A percentile compares a stretch with the other conserved stretches of the same genome.
Conservation (phyloP, 768 basidiomycete genomes). For the Neoboletus brunneissimus region DNA sequence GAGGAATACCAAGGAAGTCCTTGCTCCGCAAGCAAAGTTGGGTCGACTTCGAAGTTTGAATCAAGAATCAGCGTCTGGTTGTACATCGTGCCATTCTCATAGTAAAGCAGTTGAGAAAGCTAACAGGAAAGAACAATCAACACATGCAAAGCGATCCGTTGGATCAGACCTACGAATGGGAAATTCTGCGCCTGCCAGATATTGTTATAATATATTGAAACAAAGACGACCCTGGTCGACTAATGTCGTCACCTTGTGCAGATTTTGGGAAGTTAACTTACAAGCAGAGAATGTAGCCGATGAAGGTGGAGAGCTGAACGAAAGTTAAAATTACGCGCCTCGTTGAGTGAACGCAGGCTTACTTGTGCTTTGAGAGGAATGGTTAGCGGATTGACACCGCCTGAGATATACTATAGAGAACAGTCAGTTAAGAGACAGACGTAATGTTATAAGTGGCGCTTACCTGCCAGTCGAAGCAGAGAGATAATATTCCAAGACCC, state of each 20-base stretch:
- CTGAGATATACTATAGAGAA: conserved; percentile 22
- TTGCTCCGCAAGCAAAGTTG: conserved; percentile 42
- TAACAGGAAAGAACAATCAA: conserved; percentile 10
- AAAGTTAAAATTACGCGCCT: neutral
- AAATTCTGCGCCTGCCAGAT: conserved; percentile 58
- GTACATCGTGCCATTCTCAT: conserved; percentile 51
- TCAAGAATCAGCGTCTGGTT: conserved; percentile 55
- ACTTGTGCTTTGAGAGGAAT: conserved; percentile 55
- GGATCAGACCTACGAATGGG: conserved; percentile 49
- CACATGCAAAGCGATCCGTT: neutral
- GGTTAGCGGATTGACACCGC: conserved; percentile 45
- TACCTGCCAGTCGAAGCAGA: conserved; percentile 58
- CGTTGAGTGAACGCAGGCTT: neutral
- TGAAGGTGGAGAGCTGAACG: conserved; percentile 41
- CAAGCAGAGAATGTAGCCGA: conserved; percentile 57
- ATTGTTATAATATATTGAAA: conserved; percentile 43
- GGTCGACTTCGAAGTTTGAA: conserved; percentile 50
- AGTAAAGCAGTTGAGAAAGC: conserved; percentile 50
- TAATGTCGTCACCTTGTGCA: neutral
- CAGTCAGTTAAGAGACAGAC: neutral
- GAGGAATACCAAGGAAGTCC: conserved; percentile 33
- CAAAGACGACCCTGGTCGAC: conserved; percentile 36
- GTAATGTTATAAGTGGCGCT: conserved; percentile 21
- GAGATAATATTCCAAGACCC: conserved; percentile 56
- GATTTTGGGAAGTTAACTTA: conserved; percentile 20